Evolutionary conservation across 495 filamentous ascomycete species (phyloP), one percentile per base, ranked within the genome.

Genomic region (Cercophora samala): DNA sequence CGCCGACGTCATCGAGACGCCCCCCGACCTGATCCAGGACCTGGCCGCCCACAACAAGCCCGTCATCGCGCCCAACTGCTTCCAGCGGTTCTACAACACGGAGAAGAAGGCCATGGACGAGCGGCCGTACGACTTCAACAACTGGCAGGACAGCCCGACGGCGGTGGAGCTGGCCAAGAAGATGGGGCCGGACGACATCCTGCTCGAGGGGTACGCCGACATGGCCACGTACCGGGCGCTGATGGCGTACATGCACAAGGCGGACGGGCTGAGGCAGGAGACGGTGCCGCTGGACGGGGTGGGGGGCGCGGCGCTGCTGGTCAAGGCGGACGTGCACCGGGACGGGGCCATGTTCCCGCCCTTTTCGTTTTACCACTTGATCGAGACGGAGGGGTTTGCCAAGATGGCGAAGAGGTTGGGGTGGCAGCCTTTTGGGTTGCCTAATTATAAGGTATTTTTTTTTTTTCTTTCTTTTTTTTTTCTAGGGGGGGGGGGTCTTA

Each of bases 261-360:
- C 79, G 3, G 80, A 77, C 0, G 83, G 84, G 8, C 85, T 92
- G 72, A 79, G 82, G 4, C 76, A 84, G 24, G 77, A 81, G 26
- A 88, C 90, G 70, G 82, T 97, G 5, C 81, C 83, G 21, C 80
- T 99, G 4, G 96, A 99, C 77, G 95, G 95, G 21, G 96, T 99
- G 15, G 95, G 95, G 58, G 95, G 95, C 5, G 97, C 95, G 1
- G 91, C 94, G 6, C 82, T 99, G 64, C 78, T 99, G 78, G 95
- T 99, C 18, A 97, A 97, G 81, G 95, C 96, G 0, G 96, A 98
- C 64, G 95, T 99, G 8, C 95, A 99, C 73, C 86, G 95, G 17
- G 96, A 99, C 75, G 95, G 95, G 4, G 95, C 96, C 64, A 99
- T 99, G 95, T 99, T 99, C 77, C 95, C 95, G 19, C 86, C 95